Evolutionary conservation across 1,284 basidiomycete genomes (phyloP), one percentile per base, ranked within the genome.

Genomic region (Melampsora abietis-canadensis): DNA sequence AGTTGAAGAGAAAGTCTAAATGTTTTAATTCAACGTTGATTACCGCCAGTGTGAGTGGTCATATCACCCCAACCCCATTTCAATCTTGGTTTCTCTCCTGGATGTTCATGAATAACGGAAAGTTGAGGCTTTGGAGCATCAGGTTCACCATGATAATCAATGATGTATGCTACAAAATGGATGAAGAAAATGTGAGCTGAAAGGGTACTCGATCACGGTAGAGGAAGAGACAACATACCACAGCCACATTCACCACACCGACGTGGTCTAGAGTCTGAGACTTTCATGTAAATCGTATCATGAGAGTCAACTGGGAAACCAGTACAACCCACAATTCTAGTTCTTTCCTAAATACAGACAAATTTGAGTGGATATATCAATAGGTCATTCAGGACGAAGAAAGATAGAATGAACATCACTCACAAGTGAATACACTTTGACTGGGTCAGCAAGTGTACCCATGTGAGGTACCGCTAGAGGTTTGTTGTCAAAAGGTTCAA

Each of bases 161-260:
- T 75, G 63, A 78, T 76, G 78, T 79, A 81, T 8, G 79, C 79
- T 79, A 74, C 24, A 59, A 40, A 40, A 27, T 59, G 17, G n/a
- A 10, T 12, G 21, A 15, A 68, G 12, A 62, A 24, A 57, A 27
- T 34, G 44, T 31, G 46, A 60, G 47, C 31, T 21, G 37, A 31
- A 46, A n/a, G 31, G 24, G 48, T 17, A 27, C 14, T 12, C 4
- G 14, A 34, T 12, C 37, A n/a, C 34, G 66, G 30, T 37, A 65
- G 46, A 34, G 19, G 3, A 14, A 48, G 24, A 54, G 47, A 51
- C 57, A 31, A 83, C 87, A 72, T 79, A 92, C 91, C 89, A 74
- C 89, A 91, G 78, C 94, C 93, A 80, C 93, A 96, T 84, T 96
- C 93, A 24, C 87, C 85, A 88, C 93, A 96, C 82, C 94, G 89